Evolutionary conservation across 129 eudicot species (phyloP), one percentile per base, ranked within the genome.

Genomic region (Gnaphalium uliginosum): DNA sequence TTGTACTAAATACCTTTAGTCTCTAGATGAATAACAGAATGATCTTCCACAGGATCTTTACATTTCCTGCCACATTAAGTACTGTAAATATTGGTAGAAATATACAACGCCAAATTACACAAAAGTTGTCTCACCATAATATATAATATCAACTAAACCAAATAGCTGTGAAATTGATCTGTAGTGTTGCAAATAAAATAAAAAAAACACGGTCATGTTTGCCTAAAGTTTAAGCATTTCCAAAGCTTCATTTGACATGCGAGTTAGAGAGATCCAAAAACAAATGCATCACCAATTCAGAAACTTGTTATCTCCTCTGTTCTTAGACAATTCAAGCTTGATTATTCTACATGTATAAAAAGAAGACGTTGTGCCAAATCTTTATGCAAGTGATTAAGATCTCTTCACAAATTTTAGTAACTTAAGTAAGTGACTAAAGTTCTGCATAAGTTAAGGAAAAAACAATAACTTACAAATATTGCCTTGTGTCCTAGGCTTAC

Each of bases 1-100:
- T 51, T 63, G 32, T 51, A 50, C 61, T 60, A 13, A 72, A 66
- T 63, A 79, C 83, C 83, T 73, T 66, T 67, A 66, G 35, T 58
- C 73, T 35, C 77, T 39, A 25, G 67, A 74, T 41, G 41, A 79
- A 60, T 68, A 70, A 78, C 78, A 73, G 86, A 73, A 46, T 60
- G 73, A 27, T 76, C 80, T 69, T 81, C 83, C 61, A 77, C 66
- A 67, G 69, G 74, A 78, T 76, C 80, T 85, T 68, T 74, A 54
- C 23, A 22, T 77, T 80, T 74, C 87, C 85, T 86, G 77, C 78
- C 78, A 73, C 81, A 69, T 51, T 57, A 71, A 53, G 27, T 19
- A 46, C 54, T 41, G 21, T 69, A 46, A 78, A 60, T 77, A 69
- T n/a, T 21, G 61, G 61, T 25, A 43, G 23, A 50, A 1, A 75